Evolutionary conservation across 148 eudicot species (phyloP).

Genomic region (Polygonum maritimum): DNA sequence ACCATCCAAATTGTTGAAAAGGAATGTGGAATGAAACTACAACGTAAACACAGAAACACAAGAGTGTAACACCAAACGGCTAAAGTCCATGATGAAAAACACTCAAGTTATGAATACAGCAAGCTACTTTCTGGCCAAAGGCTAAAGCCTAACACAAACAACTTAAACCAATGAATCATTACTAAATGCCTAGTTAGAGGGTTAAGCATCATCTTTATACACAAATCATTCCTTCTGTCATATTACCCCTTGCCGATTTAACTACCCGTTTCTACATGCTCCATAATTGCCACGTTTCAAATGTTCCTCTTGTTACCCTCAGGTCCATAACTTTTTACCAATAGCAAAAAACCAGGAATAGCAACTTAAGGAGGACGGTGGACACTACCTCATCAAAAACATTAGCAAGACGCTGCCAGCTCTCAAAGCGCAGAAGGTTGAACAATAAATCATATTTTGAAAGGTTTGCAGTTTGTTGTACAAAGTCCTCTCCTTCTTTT

Average conservation of each 20-base stretch:
- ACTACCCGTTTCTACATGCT: neutral
- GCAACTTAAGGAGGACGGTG: slow-evolving; percentile 7
- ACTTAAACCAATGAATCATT: neutral
- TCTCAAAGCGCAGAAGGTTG: slow-evolving; percentile 83
- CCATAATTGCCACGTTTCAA: neutral
- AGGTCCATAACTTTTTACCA: neutral
- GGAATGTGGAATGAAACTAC: neutral
- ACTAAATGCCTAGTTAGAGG: neutral
- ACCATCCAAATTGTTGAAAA: no score
- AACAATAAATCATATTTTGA: slow-evolving; percentile 86
- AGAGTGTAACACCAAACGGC: neutral
- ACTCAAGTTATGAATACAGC: neutral
- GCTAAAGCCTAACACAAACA: neutral
- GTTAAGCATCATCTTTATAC: neutral
- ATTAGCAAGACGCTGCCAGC: slow-evolving; percentile 95
- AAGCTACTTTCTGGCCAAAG: neutral
- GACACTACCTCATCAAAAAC: slow-evolving; percentile 79
- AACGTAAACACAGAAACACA: neutral
- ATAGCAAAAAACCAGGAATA: neutral
- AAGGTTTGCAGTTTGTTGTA: slow-evolving; percentile 77
- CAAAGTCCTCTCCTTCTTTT: slow-evolving; percentile 95
- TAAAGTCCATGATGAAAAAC: neutral
- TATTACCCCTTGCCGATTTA: neutral
- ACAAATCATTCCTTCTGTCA: neutral
- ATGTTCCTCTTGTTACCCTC: neutral